Base-by-base conservation (phyloP, 2,329 filamentous ascomycete species). In the Apiospora rasikravindrae region DNA sequence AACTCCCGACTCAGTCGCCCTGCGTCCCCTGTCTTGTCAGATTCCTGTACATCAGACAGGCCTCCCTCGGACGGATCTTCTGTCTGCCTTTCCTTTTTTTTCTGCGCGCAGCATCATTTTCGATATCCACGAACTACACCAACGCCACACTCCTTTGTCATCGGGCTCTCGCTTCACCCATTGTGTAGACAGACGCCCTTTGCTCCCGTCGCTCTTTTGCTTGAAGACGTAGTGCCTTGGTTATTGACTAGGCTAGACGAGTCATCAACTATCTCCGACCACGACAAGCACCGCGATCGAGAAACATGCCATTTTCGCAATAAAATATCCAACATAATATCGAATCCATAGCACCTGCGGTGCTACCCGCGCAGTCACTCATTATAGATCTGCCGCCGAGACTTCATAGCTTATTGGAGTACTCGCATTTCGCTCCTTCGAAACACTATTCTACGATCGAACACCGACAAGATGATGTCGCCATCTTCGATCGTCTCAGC, bases 401-500 rank as follows among this genome's bases (percentile, higher is more conserved):
- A 40, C 57, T 64, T 64, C 33, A 22, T 40, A 16, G 16, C 14
- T 24, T 64, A n/a, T 11, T 40, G 57, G 40, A 64, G 57, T n/a
- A 2, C 33, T 68, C 66, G 66, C 66, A 19, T 29, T 45, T n/a
- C 66, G 42, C 42, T 68, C 66, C 44, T 68, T 68, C 53, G 16
- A 29, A 68, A 1, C 40, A 19, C 22, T 22, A 19, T 33, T 44
- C 16, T 22, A 47, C 66, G 66, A 68, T 68, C 40, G 14, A 44
- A 44, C 33, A 57, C 68, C 68, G 44, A 24, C 69, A 72, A 67
- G 42, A 77, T 76, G 75, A 29, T 71, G 70, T 49, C 73, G 33
- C 71, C 42, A 26, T 75, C 73, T 5, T 10, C 73, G 49, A 69
- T 73, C n/a, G 53, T 77, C 69, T 76, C 83, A 68, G 83, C 83